phyloP scores from a whole-genome alignment of 306 rosid genomes.

The Cicer chorassanicum region DNA sequence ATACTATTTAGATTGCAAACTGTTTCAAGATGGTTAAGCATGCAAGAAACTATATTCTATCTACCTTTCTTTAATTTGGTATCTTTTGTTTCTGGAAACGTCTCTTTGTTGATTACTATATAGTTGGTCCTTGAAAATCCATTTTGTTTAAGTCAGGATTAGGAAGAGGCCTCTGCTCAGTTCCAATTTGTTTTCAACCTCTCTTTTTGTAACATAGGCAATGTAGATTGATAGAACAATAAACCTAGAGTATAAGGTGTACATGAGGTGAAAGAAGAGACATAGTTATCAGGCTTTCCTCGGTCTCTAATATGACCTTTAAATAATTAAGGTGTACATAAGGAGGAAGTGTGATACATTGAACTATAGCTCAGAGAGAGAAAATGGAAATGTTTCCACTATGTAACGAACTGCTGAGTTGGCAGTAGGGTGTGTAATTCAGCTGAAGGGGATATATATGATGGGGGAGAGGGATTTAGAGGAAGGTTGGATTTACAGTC shows the following conservation, averaged over 20 bases:
- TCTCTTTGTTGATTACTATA: not conserved
- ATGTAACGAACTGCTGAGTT: too few relatives aligned
- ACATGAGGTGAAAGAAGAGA: not conserved
- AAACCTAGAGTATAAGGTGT: not conserved
- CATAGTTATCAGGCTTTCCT: not conserved
- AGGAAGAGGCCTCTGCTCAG: not conserved
- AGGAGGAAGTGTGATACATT: not conserved
- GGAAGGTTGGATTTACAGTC: too few relatives aligned
- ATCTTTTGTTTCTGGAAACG: not conserved
- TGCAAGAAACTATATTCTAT: not conserved
- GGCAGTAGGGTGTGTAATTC: too few relatives aligned
- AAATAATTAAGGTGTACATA: not conserved
- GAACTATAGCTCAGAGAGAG: not conserved
- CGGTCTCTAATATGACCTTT: not conserved
- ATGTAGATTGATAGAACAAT: not conserved
- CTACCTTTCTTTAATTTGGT: constrained; percentile 6
- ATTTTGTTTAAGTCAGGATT: not conserved
- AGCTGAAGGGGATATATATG: too few relatives aligned
- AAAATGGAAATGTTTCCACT: not conserved
- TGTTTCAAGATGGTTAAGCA: not conserved
- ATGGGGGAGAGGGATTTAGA: too few relatives aligned
- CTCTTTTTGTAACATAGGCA: not conserved
- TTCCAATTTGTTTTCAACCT: constrained; percentile 9
- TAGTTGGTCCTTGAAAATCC: not conserved
- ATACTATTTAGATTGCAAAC: constrained; percentile 2